Evolutionary conservation across 192 early-diverging fungal genomes (phyloP).

Genomic region (Linderina pennispora): DNA sequence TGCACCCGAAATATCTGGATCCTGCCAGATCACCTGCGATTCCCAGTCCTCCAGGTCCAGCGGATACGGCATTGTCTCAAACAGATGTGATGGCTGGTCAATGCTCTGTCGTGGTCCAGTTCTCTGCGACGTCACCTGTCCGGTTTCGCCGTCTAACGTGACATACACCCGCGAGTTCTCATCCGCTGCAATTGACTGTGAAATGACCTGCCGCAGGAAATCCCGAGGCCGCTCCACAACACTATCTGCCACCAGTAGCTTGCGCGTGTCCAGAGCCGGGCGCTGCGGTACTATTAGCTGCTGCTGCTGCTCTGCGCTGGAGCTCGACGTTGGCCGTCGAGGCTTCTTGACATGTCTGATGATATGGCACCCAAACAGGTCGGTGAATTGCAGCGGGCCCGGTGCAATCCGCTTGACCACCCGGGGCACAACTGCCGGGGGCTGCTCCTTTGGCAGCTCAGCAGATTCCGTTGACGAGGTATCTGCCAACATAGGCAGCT

Average conservation of each 20-base stretch:
- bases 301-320: neutral
- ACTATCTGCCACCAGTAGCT: constrained; percentile 8
- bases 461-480: neutral
- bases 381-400: constrained; percentile 33
- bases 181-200: constrained; percentile 27
- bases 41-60: constrained; percentile 82
- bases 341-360: constrained; percentile 25
- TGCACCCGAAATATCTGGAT: constrained; percentile 32
- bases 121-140: constrained; percentile 17
- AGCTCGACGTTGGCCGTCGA: constrained; percentile 6
- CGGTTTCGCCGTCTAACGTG: constrained; percentile 24
- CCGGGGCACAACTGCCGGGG: constrained; percentile 9
- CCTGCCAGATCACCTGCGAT: constrained; percentile 72
- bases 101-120: constrained; percentile 14
- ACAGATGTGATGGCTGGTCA: constrained; percentile 33
- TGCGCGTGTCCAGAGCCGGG: constrained; percentile 30
- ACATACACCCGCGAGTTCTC: constrained; percentile 23
- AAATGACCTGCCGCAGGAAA: constrained; percentile 14
- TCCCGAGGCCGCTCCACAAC: constrained; percentile 1
- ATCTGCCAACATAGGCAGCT: too few relatives aligned
- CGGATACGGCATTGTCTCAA: constrained; percentile 50
- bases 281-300: constrained; percentile 6
- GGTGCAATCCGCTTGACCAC: constrained; percentile 29
- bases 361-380: constrained; percentile 37
- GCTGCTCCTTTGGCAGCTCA: neutral